Conservation (phyloP, 1,284 basidiomycete genomes). For the Boletus calvinii region DNA sequence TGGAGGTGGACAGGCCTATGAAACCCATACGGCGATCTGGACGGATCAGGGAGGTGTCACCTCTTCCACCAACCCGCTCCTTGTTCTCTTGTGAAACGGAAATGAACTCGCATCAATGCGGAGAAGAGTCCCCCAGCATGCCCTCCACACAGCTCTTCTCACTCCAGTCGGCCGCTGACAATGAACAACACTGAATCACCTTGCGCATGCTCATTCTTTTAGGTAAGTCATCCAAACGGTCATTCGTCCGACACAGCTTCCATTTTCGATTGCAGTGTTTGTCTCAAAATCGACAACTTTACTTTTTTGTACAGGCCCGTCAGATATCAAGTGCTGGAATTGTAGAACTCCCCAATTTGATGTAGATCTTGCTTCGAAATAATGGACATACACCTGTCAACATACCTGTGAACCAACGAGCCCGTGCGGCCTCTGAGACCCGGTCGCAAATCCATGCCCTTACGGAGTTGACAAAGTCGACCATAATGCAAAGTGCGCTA, state of each 20-base stretch:
- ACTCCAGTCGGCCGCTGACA: slow-evolving; percentile 23
- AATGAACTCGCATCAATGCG: slow-evolving; percentile 34
- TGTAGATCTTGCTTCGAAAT: slow-evolving; percentile 27
- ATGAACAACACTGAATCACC: slow-evolving; percentile 27
- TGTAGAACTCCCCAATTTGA: slow-evolving; percentile 28
- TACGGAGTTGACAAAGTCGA: slow-evolving; percentile 34
- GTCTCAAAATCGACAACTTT: slow-evolving; percentile 21
- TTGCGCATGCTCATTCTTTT: slow-evolving; percentile 21
- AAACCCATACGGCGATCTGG: slow-evolving; percentile 37
- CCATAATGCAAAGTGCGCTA: slow-evolving; percentile 36
- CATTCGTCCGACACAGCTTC: slow-evolving; percentile 14
- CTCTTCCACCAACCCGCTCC: slow-evolving; percentile 26
- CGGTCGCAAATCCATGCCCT: slow-evolving; percentile 28
- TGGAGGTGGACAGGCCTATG: slow-evolving; percentile 36
- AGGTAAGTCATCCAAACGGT: slow-evolving; percentile 28
- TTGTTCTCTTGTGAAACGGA: slow-evolving; percentile 32
- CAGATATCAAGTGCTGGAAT: slow-evolving; percentile 23
- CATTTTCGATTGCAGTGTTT: slow-evolving; percentile 21
- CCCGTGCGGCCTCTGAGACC: slow-evolving; percentile 28
- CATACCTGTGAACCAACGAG: slow-evolving; percentile 11
- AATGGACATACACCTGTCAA: slow-evolving; percentile 30
- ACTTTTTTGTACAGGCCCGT: slow-evolving; percentile 16
- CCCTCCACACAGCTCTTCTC: slow-evolving; percentile 18
- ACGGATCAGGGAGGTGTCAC: slow-evolving; percentile 31
- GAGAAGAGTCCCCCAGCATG: slow-evolving; percentile 22